Evolutionary conservation across 2,329 filamentous ascomycete species (phyloP).

Genomic region (Metarhizium album): DNA sequence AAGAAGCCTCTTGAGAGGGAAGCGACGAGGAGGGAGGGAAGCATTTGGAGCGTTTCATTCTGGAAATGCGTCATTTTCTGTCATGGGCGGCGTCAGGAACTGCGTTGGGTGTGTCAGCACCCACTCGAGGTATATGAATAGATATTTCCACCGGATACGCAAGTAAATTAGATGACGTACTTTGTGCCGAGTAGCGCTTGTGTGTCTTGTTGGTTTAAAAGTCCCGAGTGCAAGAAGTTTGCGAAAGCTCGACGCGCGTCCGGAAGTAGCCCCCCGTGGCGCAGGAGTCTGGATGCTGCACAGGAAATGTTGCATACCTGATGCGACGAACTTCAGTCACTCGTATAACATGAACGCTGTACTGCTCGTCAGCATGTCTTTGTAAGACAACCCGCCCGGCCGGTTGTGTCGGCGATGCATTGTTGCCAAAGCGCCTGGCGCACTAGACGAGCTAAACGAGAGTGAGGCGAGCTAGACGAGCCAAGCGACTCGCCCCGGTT

Average conservation of each 20-base stretch:
- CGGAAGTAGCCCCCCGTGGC: neutral
- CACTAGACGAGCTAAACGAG: neutral
- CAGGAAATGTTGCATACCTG: neutral
- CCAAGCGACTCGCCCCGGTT: neutral
- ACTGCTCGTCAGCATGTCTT: too few species aligned
- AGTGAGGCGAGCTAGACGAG: neutral
- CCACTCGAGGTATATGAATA: neutral
- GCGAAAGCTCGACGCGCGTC: neutral
- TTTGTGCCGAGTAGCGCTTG: too few species aligned
- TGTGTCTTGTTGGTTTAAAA: too few species aligned
- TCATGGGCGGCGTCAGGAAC: neutral
- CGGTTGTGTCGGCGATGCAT: neutral
- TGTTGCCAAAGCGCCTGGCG: too few species aligned
- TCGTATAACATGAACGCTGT: too few species aligned
- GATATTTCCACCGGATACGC: neutral
- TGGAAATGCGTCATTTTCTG: neutral
- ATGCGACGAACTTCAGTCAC: neutral
- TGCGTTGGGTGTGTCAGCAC: neutral
- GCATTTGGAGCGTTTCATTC: neutral
- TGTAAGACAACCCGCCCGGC: neutral
- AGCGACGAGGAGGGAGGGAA: neutral
- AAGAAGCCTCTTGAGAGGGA: slow-evolving; percentile 3
- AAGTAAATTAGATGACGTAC: too few species aligned
- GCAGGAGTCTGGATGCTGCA: too few species aligned
- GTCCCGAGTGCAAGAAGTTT: neutral